phyloP scores from a whole-genome alignment of 371 early-diverging fungal genomes.

The Mortierella sp. region DNA sequence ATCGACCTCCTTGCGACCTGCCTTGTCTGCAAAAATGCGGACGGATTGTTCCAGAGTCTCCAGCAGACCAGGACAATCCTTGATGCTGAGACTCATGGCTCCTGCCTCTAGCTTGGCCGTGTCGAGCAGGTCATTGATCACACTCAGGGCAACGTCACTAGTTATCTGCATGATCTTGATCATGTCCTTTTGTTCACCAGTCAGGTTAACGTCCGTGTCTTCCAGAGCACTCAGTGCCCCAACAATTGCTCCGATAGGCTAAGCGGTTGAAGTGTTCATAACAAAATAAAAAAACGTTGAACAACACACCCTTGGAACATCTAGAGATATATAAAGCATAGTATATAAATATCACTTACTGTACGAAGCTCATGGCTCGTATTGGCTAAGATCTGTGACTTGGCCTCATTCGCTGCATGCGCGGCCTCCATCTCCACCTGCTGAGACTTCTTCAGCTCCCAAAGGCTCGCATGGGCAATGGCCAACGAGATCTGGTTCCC shows the following conservation, averaged over 20 bases:
- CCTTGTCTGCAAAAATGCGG: slow-evolving; percentile 54
- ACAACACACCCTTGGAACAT: too few species aligned
- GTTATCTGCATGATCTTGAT: slow-evolving; percentile 57
- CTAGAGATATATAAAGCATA: background rate
- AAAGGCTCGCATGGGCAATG: slow-evolving; percentile 51
- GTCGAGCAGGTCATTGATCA: slow-evolving; percentile 70
- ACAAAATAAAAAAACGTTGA: slow-evolving; percentile 3
- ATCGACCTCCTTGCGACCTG: slow-evolving; percentile 50
- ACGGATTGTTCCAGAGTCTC: slow-evolving; percentile 45
- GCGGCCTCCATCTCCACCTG: slow-evolving; percentile 59
- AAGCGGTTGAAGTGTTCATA: too few species aligned
- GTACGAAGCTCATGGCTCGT: slow-evolving; percentile 54
- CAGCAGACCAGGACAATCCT: slow-evolving; percentile 32
- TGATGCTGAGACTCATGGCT: slow-evolving; percentile 51
- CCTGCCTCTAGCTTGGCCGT: slow-evolving; percentile 67
- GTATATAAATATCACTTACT: slow-evolving; percentile 29
- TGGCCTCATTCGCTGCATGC: slow-evolving; percentile 56
- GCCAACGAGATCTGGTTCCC: slow-evolving; percentile 57
- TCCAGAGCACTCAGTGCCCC: slow-evolving; percentile 55
- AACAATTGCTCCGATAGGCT: slow-evolving; percentile 55
- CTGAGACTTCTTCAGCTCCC: slow-evolving; percentile 51
- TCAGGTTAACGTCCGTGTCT: slow-evolving; percentile 50
- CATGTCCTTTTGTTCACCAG: slow-evolving; percentile 57
- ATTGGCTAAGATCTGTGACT: slow-evolving; percentile 57
- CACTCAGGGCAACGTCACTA: slow-evolving; percentile 57